Conservation (phyloP, 352 stramenopile genomes). For the Achlya hypogyna region DNA sequence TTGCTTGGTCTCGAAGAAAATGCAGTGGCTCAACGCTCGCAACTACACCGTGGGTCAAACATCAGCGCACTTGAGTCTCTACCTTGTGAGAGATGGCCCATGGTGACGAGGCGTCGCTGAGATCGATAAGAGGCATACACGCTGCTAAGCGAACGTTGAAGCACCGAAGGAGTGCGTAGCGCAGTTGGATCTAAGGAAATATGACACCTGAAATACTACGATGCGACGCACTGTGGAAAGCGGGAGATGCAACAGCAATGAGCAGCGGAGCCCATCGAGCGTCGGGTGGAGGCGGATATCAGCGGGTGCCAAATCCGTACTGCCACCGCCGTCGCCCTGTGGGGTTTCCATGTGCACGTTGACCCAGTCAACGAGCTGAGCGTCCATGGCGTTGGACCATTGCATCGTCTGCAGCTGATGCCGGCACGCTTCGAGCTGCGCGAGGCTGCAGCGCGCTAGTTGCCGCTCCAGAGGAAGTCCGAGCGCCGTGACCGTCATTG, state of each 20-base stretch:
- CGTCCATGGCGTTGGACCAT: constrained; percentile 69
- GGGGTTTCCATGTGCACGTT: constrained; percentile 59
- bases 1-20: constrained; percentile 85
- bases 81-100: constrained; percentile 65
- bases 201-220: neutral
- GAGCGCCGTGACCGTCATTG: constrained; percentile 41
- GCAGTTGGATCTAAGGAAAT: constrained; percentile 40
- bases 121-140: constrained; percentile 59
- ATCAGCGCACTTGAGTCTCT: neutral
- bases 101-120: constrained; percentile 54
- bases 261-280: constrained; percentile 67
- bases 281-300: constrained; percentile 63
- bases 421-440: constrained; percentile 34
- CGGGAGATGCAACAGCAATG: constrained; percentile 44
- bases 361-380: constrained; percentile 81
- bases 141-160: constrained; percentile 64
- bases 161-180: constrained; percentile 76
- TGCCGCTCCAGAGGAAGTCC: constrained; percentile 59
- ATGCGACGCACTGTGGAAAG: constrained; percentile 24
- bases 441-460: constrained; percentile 33
- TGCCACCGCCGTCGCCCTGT: constrained; percentile 18
- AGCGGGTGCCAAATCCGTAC: constrained; percentile 48
- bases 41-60: constrained; percentile 17
- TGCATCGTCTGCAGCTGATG: constrained; percentile 22
- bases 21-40: constrained; percentile 64